Evolutionary conservation across 352 stramenopile genomes (phyloP).

Genomic region (Phytophthora aleatoria): DNA sequence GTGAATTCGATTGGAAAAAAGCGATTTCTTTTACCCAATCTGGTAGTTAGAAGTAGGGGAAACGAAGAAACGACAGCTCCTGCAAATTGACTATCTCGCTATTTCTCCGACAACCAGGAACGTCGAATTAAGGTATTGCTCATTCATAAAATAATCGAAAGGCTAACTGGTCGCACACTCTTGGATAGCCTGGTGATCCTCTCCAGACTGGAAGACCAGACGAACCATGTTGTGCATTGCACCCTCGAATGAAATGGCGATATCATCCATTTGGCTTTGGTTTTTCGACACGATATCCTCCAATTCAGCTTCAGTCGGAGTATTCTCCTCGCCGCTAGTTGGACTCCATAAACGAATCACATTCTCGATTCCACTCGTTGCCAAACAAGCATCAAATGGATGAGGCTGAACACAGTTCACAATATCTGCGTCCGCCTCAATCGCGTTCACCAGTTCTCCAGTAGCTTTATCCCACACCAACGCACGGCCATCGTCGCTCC

Average conservation of each 20-base stretch:
- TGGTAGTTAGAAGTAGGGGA: too few species aligned
- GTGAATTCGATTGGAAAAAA: too few species aligned
- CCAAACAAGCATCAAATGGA: conserved; percentile 75
- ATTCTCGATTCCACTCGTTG: conserved; percentile 85
- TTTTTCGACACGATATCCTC: conserved; percentile 60
- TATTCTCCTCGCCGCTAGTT: conserved; percentile 43
- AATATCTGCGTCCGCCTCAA: conserved; percentile 85
- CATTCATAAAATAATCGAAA: neutral
- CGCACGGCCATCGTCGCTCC: conserved; percentile 85
- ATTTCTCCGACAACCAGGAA: too few species aligned
- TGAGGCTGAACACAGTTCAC: conserved; percentile 91
- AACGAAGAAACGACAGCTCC: too few species aligned
- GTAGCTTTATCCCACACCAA: conserved; percentile 88
- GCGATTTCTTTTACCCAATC: too few species aligned
- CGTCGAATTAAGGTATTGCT: too few species aligned
- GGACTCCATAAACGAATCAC: conserved; percentile 84
- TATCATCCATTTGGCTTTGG: conserved; percentile 68
- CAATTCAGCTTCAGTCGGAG: conserved; percentile 53
- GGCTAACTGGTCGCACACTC: conserved; percentile 72
- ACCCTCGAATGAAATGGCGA: conserved; percentile 48
- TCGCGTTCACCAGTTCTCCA: conserved; percentile 79
- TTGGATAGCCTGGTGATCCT: conserved; percentile 58
- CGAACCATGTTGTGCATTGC: conserved; percentile 68
- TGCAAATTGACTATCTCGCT: too few species aligned
- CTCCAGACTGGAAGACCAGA: conserved; percentile 66